Evolutionary conservation across 164 flowering plant species (phyloP), one percentile per base, ranked within the genome.

Genomic region (Warburgia ugandensis): DNA sequence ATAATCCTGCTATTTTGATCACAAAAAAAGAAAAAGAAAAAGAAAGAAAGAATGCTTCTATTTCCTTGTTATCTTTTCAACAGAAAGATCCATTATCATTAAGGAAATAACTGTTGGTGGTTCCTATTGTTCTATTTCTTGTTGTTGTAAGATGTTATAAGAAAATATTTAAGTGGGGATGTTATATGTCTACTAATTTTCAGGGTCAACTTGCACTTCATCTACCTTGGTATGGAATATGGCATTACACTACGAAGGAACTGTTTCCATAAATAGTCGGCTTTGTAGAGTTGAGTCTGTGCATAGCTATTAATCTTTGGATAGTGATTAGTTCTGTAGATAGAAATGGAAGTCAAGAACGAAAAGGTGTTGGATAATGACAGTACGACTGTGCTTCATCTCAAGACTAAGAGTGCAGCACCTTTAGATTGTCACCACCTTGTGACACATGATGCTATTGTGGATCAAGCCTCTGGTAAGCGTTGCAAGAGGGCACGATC

Each of bases 321-420:
- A 44, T 17, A 31, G 58, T 41, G 40, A 54, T 54, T 43, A 30
- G 20, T 43, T 38, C 50, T 59, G 63, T 64, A 56, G 62, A 55
- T 63, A 69, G 41, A 64, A 66, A 92, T 92, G 95, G 88, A 85
- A 63, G 48, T 73, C 50, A 74, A 69, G 63, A 54, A 45, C 83
- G 88, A 48, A 68, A 81, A 69, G 95, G 98, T 58, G 63, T 92
- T 70, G 96, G 96, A 57, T 92, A 79, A 73, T 68, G 55, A 62
- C 2, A 59, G 50, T 19, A 53, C 47, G 28, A 55, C 61, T 52
- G 49, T 59, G 52, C 72, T 63, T 63, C 70, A 68, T 50, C 44
- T 70, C 59, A 92, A 81, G 74, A 76, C 86, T 55, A 86, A 79
- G 68, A 66, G 63, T 43, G 74, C 81, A 32, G 60, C 68, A 8